Conservation (phyloP, 345 rosid genomes). For the Citrus medica region DNA sequence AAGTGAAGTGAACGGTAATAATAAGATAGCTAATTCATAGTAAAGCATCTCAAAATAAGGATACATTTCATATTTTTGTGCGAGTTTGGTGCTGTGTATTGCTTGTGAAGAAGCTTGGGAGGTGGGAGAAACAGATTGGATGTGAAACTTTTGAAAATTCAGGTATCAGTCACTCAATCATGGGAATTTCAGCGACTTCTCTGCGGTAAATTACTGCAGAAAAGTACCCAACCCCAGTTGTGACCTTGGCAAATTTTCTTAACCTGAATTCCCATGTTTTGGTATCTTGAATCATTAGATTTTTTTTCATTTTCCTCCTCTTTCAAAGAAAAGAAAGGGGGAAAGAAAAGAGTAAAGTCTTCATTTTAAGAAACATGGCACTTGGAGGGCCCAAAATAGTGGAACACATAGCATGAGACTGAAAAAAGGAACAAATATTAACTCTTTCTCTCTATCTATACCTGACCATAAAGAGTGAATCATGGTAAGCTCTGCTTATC, state of each 20-base stretch:
- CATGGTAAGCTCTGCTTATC: constrained; percentile 98
- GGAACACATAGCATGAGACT: background rate
- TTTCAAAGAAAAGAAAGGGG: background rate
- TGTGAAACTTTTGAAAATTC: background rate
- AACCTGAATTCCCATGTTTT: background rate
- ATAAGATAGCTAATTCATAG: background rate
- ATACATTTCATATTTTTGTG: background rate
- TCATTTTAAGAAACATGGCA: background rate
- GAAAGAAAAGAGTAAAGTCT: too few species aligned
- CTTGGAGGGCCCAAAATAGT: background rate
- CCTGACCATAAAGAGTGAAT: constrained; percentile 97
- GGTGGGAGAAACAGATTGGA: background rate
- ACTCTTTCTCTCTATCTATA: constrained; percentile 16
- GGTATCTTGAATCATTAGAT: background rate
- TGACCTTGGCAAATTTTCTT: background rate
- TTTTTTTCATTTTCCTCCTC: background rate
- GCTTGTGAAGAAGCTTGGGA: background rate
- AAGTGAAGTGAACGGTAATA: background rate
- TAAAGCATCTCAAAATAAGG: background rate
- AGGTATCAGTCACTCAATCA: background rate
- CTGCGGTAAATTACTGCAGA: background rate
- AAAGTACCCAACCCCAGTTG: background rate
- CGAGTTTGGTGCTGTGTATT: background rate
- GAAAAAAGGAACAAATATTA: background rate
- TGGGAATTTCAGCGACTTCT: too few species aligned